Base-by-base conservation (phyloP, 352 stramenopile genomes). In the Phytophthora europaea region DNA sequence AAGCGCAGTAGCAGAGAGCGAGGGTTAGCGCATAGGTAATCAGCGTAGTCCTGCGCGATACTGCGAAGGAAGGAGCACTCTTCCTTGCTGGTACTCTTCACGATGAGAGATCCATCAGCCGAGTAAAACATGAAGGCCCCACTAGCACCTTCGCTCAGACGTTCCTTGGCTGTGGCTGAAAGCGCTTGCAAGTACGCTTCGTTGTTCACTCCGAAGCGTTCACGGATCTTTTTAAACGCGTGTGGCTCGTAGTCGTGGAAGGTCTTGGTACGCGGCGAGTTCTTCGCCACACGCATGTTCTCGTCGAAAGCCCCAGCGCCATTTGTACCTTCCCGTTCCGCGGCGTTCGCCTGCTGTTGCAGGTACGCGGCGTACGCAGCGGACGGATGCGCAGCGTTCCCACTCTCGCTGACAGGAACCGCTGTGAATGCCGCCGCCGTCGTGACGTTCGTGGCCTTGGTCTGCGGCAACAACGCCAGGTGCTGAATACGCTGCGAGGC, bases 41-140 rank as follows among this genome's bases (percentile, higher is more conserved):
- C 81, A 16, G 86, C 87, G 62, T 98, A 98, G 62, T 95, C 72
- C 38, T 95, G 83, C 20, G 94, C 86, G 55, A 98, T 98, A 34
- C 70, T 88, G 22, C 91, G 91, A 56, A 98, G 59, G 62, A 96
- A 96, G 16, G 85, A 87, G 23, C 85, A 93, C 77, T 98, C 94
- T 61, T 96, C 84, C 65, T 93, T 88, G 70, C 84, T 95, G 31
- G 89, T 97, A 80, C 88, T 97, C 79, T 98, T 98, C 56, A 98
- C 92, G 36, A 98, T 97, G 18, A 98, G 76, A 65, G 87, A 90
- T 6, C 88, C 87, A 73, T 98, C 92, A 31, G 84, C 87, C 6
- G 90, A 97, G 65, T 94, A 98, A 72, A 98, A 98, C 88, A 98
- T 97, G 73, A 98, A 98, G 8, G 90, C 93, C 45, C 90, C 90